Evolutionary conservation across 805 yeast species (phyloP).

Genomic region (Aciculoconidium aculeatum): DNA sequence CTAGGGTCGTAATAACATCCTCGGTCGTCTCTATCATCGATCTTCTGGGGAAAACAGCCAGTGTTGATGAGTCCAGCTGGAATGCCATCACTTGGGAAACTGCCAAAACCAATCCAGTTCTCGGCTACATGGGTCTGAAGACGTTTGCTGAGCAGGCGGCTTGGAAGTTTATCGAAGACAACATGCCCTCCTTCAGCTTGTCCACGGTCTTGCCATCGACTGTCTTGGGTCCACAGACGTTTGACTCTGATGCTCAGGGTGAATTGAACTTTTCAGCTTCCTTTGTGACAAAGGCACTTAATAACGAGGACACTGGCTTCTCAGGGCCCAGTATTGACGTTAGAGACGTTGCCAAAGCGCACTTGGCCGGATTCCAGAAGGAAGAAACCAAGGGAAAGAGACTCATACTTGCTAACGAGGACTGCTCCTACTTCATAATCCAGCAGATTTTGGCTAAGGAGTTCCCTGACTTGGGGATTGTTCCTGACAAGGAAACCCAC

Average conservation of each 20-base stretch:
- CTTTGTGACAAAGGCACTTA: too few relatives aligned
- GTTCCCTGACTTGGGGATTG: too few relatives aligned
- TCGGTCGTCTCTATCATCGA: slow-evolving; percentile 12
- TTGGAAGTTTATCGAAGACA: slow-evolving; percentile 44
- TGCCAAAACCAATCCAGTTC: slow-evolving; percentile 18
- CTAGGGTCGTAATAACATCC: slow-evolving; percentile 13
- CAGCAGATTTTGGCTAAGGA: too few relatives aligned
- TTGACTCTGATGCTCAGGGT: too few relatives aligned
- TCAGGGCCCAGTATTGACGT: slow-evolving; percentile 38
- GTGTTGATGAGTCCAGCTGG: slow-evolving; percentile 45
- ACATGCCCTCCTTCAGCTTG: slow-evolving; percentile 32
- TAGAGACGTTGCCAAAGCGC: slow-evolving; percentile 43
- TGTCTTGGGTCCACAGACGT: slow-evolving; percentile 49
- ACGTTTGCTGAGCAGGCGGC: slow-evolving; percentile 49
- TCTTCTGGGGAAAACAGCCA: slow-evolving; percentile 17
- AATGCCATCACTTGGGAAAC: slow-evolving; percentile 47
- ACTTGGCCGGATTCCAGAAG: too few relatives aligned
- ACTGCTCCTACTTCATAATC: too few relatives aligned
- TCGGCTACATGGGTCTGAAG: too few relatives aligned
- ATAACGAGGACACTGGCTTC: too few relatives aligned
- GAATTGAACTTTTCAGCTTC: too few relatives aligned
- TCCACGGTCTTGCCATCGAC: slow-evolving; percentile 38
- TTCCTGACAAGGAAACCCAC: too few relatives aligned
- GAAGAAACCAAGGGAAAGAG: too few relatives aligned
- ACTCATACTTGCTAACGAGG: too few relatives aligned